Conservation (phyloP, 2,329 filamentous ascomycete species). For the Neoarthrinium moseri region DNA sequence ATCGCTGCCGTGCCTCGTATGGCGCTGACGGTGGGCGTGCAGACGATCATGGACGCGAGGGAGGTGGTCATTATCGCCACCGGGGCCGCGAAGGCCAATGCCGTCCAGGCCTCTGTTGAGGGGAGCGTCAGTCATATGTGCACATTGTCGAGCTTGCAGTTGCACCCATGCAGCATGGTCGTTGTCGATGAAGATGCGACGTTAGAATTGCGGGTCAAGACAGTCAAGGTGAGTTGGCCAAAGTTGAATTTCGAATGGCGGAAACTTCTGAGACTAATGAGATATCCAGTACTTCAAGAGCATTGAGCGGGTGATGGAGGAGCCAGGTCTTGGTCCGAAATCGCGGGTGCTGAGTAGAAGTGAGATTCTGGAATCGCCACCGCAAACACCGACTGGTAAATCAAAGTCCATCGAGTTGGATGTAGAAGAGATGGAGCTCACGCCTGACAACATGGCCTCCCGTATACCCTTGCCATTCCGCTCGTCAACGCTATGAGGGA, state of each 20-base stretch:
- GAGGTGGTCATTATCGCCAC: conserved; percentile 75
- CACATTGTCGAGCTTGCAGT: conserved; percentile 71
- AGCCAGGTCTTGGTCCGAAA: too few species aligned
- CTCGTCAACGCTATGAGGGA: not conserved
- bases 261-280: not conserved
- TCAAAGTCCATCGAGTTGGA: not conserved
- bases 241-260: not conserved
- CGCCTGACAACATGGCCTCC: conserved; percentile 18
- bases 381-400: not conserved
- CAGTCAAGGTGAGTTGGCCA: conserved; percentile 50
- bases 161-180: conserved; percentile 71
- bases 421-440: conserved; percentile 12
- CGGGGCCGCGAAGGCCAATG: conserved; percentile 70
- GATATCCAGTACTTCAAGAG: not conserved
- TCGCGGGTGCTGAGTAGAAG: not conserved
- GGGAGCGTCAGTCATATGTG: conserved; percentile 78
- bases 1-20: conserved; percentile 65
- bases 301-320: too few species aligned
- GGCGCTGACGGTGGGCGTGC: conserved; percentile 69
- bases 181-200: conserved; percentile 74
- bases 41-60: conserved; percentile 67
- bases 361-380: not conserved
- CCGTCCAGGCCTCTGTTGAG: conserved; percentile 71
- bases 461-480: conserved; percentile 8
- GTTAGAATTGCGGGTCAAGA: conserved; percentile 63